Evolutionary conservation across 2,329 filamentous ascomycete genomes (phyloP), one percentile per base, ranked within the genome.

Genomic region (Cladosporium austrohemisphaericum): DNA sequence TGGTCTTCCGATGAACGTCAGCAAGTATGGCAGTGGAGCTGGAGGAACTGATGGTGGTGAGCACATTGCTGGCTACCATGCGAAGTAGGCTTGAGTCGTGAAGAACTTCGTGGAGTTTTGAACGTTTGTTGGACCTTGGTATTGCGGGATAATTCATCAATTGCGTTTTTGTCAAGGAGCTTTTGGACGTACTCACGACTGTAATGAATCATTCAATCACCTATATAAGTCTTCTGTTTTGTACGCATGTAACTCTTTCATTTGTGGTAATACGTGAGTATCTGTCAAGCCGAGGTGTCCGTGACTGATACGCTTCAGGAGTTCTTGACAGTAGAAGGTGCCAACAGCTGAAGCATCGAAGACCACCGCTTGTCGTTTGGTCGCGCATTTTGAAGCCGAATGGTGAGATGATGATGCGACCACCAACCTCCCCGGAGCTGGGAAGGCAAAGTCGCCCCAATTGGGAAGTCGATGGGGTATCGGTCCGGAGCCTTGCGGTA

Each of bases 1-100:
- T 2, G 68, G 69, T 2, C 55, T 71, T 1, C 68, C 68, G 5
- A 69, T 69, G 67, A 68, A 72, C 41, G 60, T 65, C 0, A 66
- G 59, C 37, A 65, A 65, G 49, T 70, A 68, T 38, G 69, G 69
- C 11, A 58, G 60, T 44, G 68, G 67, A 2, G 48, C 56, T 8
- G 67, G 67, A 13, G 69, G 69, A 2, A 68, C 63, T 1, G 69
- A 71, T 55, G 68, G 58, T 1, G 35, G 35, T 11, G 33, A 47
- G 33, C 32, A 36, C 8, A 47, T 47, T 38, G 32, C 33, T 31
- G 44, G 44, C 11, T 35, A 47, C 18, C 22, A 36, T 18, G 14
- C 36, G 8, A 38, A 20, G 36, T 37, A n/a, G n/a, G 32, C 3
- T 22, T 37, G 19, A 22, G 35, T 9, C 4, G 9, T 13, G 32